phyloP scores from a whole-genome alignment of 2,329 filamentous ascomycete species.

The Phaeophleospora eucalypticola region DNA sequence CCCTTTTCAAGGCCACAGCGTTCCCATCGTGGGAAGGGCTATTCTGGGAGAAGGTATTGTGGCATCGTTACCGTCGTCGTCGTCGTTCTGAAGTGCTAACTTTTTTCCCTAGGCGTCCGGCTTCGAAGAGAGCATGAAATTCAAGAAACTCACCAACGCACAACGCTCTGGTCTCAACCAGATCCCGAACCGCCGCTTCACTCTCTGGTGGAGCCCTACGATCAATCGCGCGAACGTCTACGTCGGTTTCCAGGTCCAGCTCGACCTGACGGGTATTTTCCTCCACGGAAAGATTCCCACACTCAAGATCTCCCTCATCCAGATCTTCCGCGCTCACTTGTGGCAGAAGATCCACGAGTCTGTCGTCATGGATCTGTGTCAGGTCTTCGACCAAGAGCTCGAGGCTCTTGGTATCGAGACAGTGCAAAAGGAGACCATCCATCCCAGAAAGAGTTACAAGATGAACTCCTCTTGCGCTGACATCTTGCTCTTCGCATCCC shows the following conservation, averaged over 20 bases:
- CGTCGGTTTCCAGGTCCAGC: constrained; percentile 97
- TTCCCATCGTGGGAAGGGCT: constrained; percentile 96
- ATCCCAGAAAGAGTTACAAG: constrained; percentile 99
- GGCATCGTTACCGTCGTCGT: too few species aligned
- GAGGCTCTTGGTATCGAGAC: constrained; percentile 95
- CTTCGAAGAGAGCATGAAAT: constrained; percentile 70
- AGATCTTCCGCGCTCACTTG: constrained; percentile 98
- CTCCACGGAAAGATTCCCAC: constrained; percentile 98
- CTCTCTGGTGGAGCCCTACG: constrained; percentile 81
- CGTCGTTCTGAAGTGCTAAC: too few species aligned
- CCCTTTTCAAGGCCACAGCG: constrained; percentile 87
- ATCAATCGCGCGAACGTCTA: constrained; percentile 74
- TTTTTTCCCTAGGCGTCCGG: constrained; percentile 15
- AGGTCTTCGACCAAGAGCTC: constrained; percentile 95
- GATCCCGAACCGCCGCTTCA: constrained; percentile 97
- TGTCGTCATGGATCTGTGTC: constrained; percentile 97
- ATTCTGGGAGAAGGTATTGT: constrained; percentile 67
- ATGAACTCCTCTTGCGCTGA: constrained; percentile 99
- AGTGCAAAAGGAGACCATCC: constrained; percentile 98
- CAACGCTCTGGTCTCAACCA: constrained; percentile 96
- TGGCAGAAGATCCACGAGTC: constrained; percentile 99
- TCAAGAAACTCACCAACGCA: constrained; percentile 97
- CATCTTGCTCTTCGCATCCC: constrained; percentile 91
- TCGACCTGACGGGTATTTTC: constrained; percentile 97
- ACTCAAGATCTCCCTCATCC: constrained; percentile 93